Evolutionary conservation across 2,329 filamentous ascomycete genomes (phyloP).

Genomic region (Penicillium sp.): DNA sequence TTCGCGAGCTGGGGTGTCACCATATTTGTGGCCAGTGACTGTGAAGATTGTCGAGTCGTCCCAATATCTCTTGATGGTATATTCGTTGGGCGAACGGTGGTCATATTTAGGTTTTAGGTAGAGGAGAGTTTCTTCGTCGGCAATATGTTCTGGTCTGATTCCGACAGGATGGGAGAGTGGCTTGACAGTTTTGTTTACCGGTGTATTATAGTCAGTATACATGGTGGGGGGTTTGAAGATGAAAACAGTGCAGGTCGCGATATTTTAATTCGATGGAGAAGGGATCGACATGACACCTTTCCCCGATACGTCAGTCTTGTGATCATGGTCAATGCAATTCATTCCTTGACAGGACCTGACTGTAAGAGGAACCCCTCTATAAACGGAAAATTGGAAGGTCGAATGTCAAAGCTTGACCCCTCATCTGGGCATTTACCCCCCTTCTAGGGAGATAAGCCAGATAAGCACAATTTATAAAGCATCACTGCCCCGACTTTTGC

Average conservation of each 20-base stretch:
- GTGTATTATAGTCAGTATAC: background rate
- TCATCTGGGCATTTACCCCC: background rate
- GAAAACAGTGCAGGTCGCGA: background rate
- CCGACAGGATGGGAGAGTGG: slow-evolving; percentile 14
- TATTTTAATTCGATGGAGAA: too few relatives aligned
- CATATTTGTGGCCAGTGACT: too few relatives aligned
- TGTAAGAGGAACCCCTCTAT: background rate
- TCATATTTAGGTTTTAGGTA: slow-evolving; percentile 24
- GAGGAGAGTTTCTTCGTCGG: slow-evolving; percentile 20
- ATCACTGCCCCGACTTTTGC: background rate
- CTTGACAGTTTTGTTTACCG: background rate
- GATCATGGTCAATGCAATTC: too few relatives aligned
- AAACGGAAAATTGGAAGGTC: background rate
- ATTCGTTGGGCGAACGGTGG: background rate
- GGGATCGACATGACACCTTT: too few relatives aligned
- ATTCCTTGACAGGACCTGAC: background rate
- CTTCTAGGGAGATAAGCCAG: background rate
- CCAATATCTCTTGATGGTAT: too few relatives aligned
- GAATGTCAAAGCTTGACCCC: background rate
- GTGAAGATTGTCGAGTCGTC: too few relatives aligned
- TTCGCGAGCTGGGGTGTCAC: too few relatives aligned
- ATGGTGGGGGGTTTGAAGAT: background rate
- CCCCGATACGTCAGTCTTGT: background rate
- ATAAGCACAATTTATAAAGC: background rate
- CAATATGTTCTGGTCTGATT: slow-evolving; percentile 25